Conservation (phyloP, 2,329 filamentous ascomycete species). For the Bisporella sp. region DNA sequence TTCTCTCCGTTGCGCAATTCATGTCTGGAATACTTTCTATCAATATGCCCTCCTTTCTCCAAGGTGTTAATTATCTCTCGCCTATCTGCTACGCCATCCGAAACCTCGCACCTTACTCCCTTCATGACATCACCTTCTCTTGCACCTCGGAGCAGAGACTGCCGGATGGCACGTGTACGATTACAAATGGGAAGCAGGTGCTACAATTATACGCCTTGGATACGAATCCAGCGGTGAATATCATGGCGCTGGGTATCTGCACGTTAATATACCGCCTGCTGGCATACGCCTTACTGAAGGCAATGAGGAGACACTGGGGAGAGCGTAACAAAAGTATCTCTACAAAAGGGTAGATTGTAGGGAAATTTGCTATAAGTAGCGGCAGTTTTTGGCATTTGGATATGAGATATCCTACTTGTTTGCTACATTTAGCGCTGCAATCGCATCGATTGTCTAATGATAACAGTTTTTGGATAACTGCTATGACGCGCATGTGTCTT, state of each 20-base stretch:
- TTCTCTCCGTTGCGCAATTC: conserved; percentile 63
- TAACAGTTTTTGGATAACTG: too few species aligned
- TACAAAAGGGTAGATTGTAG: too few species aligned
- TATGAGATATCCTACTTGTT: too few species aligned
- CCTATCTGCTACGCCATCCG: conserved; percentile 64
- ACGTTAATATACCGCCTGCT: conserved; percentile 59
- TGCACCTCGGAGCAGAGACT: conserved; percentile 55
- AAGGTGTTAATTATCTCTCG: conserved; percentile 63
- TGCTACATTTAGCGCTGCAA: too few species aligned
- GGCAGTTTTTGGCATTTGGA: too few species aligned
- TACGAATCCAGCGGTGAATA: conserved; percentile 51
- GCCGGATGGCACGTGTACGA: conserved; percentile 53
- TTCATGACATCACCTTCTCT: conserved; percentile 54
- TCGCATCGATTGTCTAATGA: too few species aligned
- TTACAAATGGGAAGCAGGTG: conserved; percentile 60
- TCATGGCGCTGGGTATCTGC: conserved; percentile 56
- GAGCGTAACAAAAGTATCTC: background rate
- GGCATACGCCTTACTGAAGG: conserved; percentile 51
- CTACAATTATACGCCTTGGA: conserved; percentile 61
- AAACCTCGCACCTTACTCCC: conserved; percentile 59
- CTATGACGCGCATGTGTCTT: too few species aligned
- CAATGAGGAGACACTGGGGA: conserved; percentile 45
- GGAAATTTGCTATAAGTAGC: too few species aligned
- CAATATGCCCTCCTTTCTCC: conserved; percentile 58
- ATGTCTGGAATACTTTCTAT: conserved; percentile 68